Conservation (phyloP, 257 asterid genomes). For the Ajuga chamaepitys region DNA sequence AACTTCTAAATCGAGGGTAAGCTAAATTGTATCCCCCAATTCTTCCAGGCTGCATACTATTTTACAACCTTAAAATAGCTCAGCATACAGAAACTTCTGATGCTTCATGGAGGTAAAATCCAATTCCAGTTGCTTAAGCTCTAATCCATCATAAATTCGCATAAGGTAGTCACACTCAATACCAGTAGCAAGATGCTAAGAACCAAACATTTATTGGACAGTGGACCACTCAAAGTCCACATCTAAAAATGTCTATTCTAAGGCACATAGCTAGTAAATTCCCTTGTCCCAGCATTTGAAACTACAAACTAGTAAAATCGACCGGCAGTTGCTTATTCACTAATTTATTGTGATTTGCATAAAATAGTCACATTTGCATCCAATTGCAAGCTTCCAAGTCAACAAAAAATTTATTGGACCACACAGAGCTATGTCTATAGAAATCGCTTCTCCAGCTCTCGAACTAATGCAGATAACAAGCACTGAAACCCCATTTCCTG, state of each 20-base stretch:
- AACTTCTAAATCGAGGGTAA: background rate
- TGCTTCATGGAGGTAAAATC: background rate
- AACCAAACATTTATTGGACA: background rate
- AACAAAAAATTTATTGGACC: background rate
- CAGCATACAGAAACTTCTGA: background rate
- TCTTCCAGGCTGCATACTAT: background rate
- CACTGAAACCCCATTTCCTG: background rate
- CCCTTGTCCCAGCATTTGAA: background rate
- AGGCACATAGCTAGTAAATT: background rate
- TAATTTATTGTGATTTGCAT: too few relatives aligned
- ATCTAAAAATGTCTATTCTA: too few relatives aligned
- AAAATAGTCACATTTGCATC: too few relatives aligned
- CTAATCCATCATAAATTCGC: background rate
- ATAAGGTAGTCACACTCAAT: background rate
- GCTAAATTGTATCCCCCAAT: background rate
- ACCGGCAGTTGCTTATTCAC: too few relatives aligned
- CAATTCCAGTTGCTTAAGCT: slow-evolving; percentile 2
- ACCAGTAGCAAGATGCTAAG: slow-evolving; percentile 1
- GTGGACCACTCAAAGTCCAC: too few relatives aligned
- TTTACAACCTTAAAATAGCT: background rate
- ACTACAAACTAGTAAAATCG: too few relatives aligned
- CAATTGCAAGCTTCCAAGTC: too few relatives aligned
- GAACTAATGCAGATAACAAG: background rate
- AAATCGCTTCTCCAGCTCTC: background rate
- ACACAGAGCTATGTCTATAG: background rate